phyloP scores from a whole-genome alignment of 2,329 filamentous ascomycete species.

The Coniochaeta sp. region DNA sequence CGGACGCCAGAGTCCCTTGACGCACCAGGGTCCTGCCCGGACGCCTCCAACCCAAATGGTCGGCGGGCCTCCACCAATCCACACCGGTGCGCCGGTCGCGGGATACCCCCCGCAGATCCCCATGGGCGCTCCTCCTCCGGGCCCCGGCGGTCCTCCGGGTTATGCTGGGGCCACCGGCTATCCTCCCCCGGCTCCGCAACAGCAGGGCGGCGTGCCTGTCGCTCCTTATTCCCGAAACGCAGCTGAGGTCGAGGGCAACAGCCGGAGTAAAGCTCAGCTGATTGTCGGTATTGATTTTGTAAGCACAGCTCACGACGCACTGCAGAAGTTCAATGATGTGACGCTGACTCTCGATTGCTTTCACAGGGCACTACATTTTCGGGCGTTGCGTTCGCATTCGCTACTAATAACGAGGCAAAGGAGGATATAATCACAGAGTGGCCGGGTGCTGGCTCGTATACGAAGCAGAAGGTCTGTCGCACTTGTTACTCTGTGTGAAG shows the following conservation, averaged over 20 bases:
- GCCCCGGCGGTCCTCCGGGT: conserved; percentile 35
- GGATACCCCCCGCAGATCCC: conserved; percentile 54
- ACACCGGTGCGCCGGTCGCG: conserved; percentile 50
- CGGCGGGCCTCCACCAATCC: conserved; percentile 60
- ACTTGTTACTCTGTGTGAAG: not conserved
- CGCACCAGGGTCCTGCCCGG: conserved; percentile 39
- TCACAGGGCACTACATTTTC: conserved; percentile 90
- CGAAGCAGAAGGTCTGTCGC: conserved; percentile 83
- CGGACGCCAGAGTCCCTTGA: conserved; percentile 47
- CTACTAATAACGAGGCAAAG: conserved; percentile 93
- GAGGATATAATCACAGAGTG: conserved; percentile 99
- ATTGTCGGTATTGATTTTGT: conserved; percentile 99
- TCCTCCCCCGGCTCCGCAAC: conserved; percentile 32
- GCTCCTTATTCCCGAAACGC: conserved; percentile 33
- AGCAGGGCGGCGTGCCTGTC: conserved; percentile 21
- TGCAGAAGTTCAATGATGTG: not conserved
- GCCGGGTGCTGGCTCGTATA: conserved; percentile 95
- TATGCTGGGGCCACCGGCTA: conserved; percentile 42
- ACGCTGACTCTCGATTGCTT: conserved; percentile 13
- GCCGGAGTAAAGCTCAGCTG: conserved; percentile 88
- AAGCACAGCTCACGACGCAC: conserved; percentile 27
- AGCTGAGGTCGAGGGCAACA: conserved; percentile 78
- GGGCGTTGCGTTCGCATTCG: conserved; percentile 93
- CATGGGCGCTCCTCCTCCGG: conserved; percentile 31
- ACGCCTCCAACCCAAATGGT: conserved; percentile 54